Base-by-base conservation (phyloP, 75 land plant genomes). In the Larix kaempferi region DNA sequence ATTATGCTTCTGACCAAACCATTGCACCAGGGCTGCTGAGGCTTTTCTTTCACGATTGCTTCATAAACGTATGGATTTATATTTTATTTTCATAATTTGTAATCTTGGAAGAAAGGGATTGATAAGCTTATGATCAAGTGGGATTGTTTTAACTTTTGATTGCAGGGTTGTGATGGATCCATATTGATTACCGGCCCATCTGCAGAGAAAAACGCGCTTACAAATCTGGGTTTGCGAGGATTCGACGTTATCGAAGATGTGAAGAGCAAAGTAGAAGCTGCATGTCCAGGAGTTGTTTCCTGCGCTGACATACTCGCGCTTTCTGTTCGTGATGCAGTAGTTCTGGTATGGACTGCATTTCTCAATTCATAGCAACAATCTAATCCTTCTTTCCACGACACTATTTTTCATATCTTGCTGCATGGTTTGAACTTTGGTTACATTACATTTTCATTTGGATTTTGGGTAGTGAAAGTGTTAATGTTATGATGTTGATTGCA, bases 241-340 rank as follows among this genome's bases (percentile, higher is more conserved):
- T 78, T 80, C 52, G 57, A 81, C 14, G 21, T 78, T 26, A 81
- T 81, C 39, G 81, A 81, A 15, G 73, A 78, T 19, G 57, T 77
- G 14, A 81, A 81, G 57, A 81, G 23, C 14, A 69, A 55, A 5
- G 14, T 81, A 73, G 82, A 81, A 57, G 66, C 81, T 6, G 80
- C 29, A 25, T 81, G 82, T 56, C 82, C 82, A 3, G 39, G 55
- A 4, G 63, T 2, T 5, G 82, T 81, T 26, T 81, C 82, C 17
- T 81, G 82, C 27, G 74, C 82, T 21, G 82, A 81, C 52, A 61
- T 81, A 5, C 25, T 81, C n/a, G 82, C 82, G 6, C 80, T 60
- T 21, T 81, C 82, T 21, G 55, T 81, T 10, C 59, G 80, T 49
- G 82, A 81, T n/a, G 61, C 66, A 35, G 82, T 81, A 17, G 75